These are phyloP conservation scores for Laguncularia racemosa DNA, from an alignment of 345 rosid species.

Conservation along the genomic window DNA sequence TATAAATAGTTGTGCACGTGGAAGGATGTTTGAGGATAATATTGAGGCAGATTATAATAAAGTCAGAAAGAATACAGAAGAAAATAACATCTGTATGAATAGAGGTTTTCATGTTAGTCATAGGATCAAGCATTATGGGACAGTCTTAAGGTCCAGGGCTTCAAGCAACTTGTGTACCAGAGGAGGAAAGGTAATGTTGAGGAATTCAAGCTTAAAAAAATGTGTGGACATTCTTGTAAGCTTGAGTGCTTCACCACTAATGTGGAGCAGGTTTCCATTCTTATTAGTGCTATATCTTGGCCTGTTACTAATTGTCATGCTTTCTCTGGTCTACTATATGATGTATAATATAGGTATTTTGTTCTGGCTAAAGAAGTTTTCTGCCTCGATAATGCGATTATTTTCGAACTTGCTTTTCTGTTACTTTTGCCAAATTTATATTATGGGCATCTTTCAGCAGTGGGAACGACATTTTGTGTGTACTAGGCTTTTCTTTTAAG, in stretches of 20 bases:
- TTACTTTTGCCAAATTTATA: too few relatives aligned
- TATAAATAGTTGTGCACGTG: conserved; percentile 8
- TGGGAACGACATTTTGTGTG: too few relatives aligned
- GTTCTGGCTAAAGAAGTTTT: conserved; percentile 7
- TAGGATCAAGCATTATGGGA: conserved; percentile 25
- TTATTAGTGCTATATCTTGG: conserved; percentile 7
- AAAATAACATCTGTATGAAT: conserved; percentile 12
- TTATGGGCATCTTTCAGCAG: not conserved
- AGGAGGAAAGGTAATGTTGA: conserved; percentile 53
- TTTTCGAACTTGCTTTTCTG: too few relatives aligned
- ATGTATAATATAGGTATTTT: conserved; percentile 2
- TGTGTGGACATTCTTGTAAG: conserved; percentile 19
- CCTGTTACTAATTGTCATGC: conserved; percentile 5
- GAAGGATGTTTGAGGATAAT: conserved; percentile 13
- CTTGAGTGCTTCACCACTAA: conserved; percentile 13
- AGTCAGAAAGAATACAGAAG: conserved; percentile 20
- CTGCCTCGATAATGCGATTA: not conserved
- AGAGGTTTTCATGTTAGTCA: conserved; percentile 19
- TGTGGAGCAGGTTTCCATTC: conserved; percentile 14
- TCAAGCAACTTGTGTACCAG: conserved; percentile 34
- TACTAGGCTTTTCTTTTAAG: too few relatives aligned
- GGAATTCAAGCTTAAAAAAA: conserved; percentile 21
- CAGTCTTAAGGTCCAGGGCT: conserved; percentile 28
- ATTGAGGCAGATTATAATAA: conserved; percentile 10
- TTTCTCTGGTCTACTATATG: conserved; percentile 3